A percentile compares a stretch with the other conserved stretches of the same genome.
phyloP scores from a whole-genome alignment of 2,329 filamentous ascomycete species.

The Stemphylium lycopersici region DNA sequence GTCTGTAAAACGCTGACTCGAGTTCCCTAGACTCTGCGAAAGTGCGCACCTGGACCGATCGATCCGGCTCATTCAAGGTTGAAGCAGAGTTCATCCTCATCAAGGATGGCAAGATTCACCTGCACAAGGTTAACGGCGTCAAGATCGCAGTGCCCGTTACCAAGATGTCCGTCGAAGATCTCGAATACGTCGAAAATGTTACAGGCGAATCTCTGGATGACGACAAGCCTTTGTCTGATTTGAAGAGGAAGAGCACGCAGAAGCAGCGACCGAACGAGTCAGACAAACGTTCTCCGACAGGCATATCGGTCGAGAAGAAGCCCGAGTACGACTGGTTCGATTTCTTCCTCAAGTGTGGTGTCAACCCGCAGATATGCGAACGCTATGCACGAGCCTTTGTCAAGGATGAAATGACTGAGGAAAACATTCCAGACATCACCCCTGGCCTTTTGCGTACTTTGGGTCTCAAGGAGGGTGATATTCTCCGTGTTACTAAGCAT shows the following conservation, averaged over 20 bases:
- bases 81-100: constrained; percentile 95
- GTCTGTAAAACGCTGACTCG: constrained; percentile 13
- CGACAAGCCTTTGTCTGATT: constrained; percentile 88
- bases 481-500: constrained; percentile 90
- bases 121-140: constrained; percentile 97
- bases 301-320: constrained; percentile 70
- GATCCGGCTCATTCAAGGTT: constrained; percentile 94
- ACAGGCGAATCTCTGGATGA: constrained; percentile 90
- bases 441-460: constrained; percentile 81
- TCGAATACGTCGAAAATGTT: constrained; percentile 89
- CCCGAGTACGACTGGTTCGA: constrained; percentile 98
- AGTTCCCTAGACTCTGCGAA: constrained; percentile 68
- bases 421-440: constrained; percentile 87
- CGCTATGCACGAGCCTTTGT: constrained; percentile 89
- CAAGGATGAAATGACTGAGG: constrained; percentile 95
- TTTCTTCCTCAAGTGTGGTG: constrained; percentile 92
- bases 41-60: constrained; percentile 91
- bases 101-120: constrained; percentile 93
- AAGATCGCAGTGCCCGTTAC: constrained; percentile 95
- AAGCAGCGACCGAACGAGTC: constrained; percentile 50
- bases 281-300: constrained; percentile 57
- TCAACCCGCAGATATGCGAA: constrained; percentile 91
- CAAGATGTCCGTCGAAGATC: constrained; percentile 94
- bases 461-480: constrained; percentile 95
- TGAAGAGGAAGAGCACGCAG: constrained; percentile 62